phyloP scores from a whole-genome alignment of 2,329 filamentous ascomycete genomes.

The Colletotrichum spaethianum region DNA sequence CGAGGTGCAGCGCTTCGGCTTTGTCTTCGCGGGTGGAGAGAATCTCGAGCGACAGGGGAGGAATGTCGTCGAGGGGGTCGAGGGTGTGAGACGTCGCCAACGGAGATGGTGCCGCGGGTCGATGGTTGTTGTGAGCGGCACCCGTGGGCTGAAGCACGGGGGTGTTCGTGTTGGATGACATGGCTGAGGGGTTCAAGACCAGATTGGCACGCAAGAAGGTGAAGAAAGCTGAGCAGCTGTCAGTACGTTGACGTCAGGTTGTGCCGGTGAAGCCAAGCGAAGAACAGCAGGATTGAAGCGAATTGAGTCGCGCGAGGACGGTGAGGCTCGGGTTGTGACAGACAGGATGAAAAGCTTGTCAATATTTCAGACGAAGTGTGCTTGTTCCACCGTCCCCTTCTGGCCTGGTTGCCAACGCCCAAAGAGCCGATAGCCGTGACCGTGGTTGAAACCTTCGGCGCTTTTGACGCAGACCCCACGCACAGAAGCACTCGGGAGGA shows the following conservation, averaged over 20 bases:
- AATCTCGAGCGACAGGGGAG: constrained; percentile 74
- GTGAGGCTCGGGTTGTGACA: not conserved
- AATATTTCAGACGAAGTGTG: constrained; percentile 29
- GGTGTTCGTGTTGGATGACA: constrained; percentile 76
- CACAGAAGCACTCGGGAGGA: constrained; percentile 27
- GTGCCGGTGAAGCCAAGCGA: not conserved
- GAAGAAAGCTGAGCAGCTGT: constrained; percentile 78
- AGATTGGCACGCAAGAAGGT: constrained; percentile 86
- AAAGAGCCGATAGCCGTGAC: not conserved
- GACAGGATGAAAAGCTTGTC: constrained; percentile 31
- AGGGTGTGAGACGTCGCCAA: constrained; percentile 58
- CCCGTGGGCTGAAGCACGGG: constrained; percentile 69
- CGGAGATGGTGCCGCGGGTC: constrained; percentile 54
- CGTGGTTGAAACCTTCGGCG: constrained; percentile 21
- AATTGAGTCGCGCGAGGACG: not conserved
- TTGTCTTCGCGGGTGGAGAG: constrained; percentile 71
- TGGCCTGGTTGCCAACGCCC: constrained; percentile 12
- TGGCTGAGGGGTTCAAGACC: constrained; percentile 73
- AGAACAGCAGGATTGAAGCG: constrained; percentile 31
- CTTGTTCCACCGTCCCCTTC: constrained; percentile 8
- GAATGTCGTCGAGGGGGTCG: constrained; percentile 65
- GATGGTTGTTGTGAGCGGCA: constrained; percentile 49
- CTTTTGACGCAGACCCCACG: constrained; percentile 38
- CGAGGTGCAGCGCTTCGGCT: constrained; percentile 77
- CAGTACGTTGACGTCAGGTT: constrained; percentile 26